A percentile compares a stretch with the other conserved stretches of the same genome.
phyloP scores from a whole-genome alignment of 2,329 filamentous ascomycete genomes.

The Fusarium sp. region DNA sequence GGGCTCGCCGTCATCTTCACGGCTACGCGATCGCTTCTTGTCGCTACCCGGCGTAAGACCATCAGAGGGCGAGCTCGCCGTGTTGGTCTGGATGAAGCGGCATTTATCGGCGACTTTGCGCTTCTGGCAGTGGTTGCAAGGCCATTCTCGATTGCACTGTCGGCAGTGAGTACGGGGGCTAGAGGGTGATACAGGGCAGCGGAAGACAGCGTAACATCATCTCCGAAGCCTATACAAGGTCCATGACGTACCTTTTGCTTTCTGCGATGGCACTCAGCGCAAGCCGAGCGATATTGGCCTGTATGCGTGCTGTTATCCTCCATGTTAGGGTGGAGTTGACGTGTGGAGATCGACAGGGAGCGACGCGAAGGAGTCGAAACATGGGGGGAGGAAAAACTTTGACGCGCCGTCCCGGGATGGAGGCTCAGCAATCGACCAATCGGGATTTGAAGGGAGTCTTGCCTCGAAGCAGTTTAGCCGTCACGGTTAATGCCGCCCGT shows the following conservation, averaged over 20 bases:
- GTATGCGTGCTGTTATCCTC: constrained; percentile 59
- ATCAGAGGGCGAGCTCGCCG: constrained; percentile 34
- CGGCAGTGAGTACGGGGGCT: constrained; percentile 54
- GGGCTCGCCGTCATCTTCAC: constrained; percentile 38
- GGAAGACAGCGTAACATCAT: background rate
- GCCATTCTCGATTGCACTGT: constrained; percentile 58
- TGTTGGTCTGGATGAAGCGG: constrained; percentile 49
- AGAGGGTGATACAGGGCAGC: constrained; percentile 27
- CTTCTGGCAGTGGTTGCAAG: constrained; percentile 57
- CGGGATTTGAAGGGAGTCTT: background rate
- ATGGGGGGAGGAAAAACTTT: constrained; percentile 42
- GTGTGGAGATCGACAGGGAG: constrained; percentile 44
- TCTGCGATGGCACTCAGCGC: constrained; percentile 60
- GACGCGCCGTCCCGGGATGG: constrained; percentile 24
- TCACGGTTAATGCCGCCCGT: constrained; percentile 7
- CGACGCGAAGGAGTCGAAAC: constrained; percentile 33
- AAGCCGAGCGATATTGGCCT: constrained; percentile 57
- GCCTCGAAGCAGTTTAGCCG: constrained; percentile 13
- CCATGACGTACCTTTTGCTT: constrained; percentile 56
- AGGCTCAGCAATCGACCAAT: background rate
- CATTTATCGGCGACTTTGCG: constrained; percentile 56
- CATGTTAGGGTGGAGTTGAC: constrained; percentile 50
- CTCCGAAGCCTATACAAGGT: background rate
- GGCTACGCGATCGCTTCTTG: constrained; percentile 47
- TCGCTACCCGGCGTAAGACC: constrained; percentile 24